phyloP scores from a whole-genome alignment of 2,329 filamentous ascomycete genomes.

The Xylariomycetidae sp. region DNA sequence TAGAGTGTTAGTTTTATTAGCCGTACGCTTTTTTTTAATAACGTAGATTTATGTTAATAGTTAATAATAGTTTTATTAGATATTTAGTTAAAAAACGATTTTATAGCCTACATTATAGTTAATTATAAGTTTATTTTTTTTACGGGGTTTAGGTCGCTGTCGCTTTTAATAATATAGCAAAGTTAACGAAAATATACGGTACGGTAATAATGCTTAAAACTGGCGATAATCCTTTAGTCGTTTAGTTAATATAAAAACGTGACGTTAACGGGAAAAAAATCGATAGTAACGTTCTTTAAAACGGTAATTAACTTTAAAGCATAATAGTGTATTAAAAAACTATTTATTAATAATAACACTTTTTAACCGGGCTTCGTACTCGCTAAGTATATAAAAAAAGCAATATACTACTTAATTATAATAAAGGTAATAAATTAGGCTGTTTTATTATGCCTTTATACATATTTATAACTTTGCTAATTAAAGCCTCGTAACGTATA shows the following conservation, averaged over 20 bases:
- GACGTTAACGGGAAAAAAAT: neutral
- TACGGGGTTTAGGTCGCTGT: neutral
- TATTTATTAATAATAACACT: constrained; percentile 1
- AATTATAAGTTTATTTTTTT: neutral
- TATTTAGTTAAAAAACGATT: neutral
- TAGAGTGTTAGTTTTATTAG: neutral
- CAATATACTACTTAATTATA: neutral
- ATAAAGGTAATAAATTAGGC: neutral
- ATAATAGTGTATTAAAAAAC: neutral
- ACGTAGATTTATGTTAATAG: neutral
- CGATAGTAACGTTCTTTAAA: constrained; percentile 1
- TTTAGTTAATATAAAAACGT: neutral
- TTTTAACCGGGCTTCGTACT: neutral
- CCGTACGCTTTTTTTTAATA: neutral
- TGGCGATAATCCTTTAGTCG: neutral
- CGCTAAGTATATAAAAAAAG: neutral
- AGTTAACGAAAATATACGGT: neutral
- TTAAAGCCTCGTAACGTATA: constrained; percentile 1
- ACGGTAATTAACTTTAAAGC: neutral
- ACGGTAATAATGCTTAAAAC: neutral
- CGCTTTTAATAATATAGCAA: neutral
- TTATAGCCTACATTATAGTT: neutral
- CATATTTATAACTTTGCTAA: neutral
- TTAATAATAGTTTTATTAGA: neutral
- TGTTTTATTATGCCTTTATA: constrained; percentile 1